Evolutionary conservation across 495 filamentous ascomycete genomes (phyloP).

Genomic region (Annulohypoxylon stygium): DNA sequence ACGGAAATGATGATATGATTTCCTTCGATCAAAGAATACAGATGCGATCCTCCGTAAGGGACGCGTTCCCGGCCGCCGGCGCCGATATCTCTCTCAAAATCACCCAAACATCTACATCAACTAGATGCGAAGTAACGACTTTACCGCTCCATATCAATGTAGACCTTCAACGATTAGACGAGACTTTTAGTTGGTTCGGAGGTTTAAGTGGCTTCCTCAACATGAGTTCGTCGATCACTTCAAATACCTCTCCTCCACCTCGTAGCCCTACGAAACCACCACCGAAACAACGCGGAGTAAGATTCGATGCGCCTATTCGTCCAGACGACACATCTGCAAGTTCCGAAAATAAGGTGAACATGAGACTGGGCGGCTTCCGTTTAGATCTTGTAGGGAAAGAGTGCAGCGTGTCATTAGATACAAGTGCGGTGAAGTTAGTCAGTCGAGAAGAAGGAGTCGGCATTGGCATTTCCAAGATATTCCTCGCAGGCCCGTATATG

Average conservation of each 20-base stretch:
- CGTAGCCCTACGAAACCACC: conserved; percentile 54
- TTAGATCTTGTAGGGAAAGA: conserved; percentile 80
- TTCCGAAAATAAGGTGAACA: conserved; percentile 75
- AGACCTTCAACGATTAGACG: conserved; percentile 85
- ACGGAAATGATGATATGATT: conserved; percentile 77
- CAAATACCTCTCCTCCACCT: conserved; percentile 69
- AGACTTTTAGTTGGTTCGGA: conserved; percentile 88
- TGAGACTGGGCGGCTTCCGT: conserved; percentile 79
- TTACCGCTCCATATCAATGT: conserved; percentile 81
- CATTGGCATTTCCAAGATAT: conserved; percentile 79
- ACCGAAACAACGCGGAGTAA: conserved; percentile 72
- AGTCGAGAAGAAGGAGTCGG: conserved; percentile 75
- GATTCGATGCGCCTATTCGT: conserved; percentile 72
- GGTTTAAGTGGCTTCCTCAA: conserved; percentile 93
- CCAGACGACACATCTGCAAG: conserved; percentile 60
- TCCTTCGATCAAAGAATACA: conserved; percentile 76
- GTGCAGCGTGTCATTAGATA: conserved; percentile 78
- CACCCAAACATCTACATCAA: conserved; percentile 62
- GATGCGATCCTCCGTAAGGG: conserved; percentile 78
- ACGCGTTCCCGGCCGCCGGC: conserved; percentile 68
- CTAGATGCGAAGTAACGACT: conserved; percentile 80
- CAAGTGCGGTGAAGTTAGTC: conserved; percentile 83
- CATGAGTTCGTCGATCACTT: conserved; percentile 84
- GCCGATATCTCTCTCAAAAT: conserved; percentile 76
- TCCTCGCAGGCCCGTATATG: conserved; percentile 76